Percentiles rank a stretch among this genome's conserved stretches.
phyloP scores from a whole-genome alignment of 1,284 basidiomycete genomes.

The Ceratobasidium sp. region DNA sequence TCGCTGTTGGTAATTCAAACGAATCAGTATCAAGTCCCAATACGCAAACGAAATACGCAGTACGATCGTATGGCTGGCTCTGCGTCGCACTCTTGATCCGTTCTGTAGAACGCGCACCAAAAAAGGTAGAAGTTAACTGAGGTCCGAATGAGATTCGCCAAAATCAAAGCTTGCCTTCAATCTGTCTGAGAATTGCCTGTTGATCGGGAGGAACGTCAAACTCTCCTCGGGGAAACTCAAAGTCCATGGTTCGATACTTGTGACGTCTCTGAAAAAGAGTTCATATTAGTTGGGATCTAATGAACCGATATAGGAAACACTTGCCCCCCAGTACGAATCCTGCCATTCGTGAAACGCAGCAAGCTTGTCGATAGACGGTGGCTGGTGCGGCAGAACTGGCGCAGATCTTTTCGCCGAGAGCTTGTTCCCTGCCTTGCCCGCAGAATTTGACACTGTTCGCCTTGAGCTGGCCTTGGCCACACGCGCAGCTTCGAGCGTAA shows the following conservation, averaged over 20 bases:
- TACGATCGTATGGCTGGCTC: constrained; percentile 41
- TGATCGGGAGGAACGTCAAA: constrained; percentile 35
- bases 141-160: not conserved
- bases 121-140: not conserved
- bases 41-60: constrained; percentile 2
- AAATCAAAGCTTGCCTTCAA: constrained; percentile 35
- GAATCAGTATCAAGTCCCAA: constrained; percentile 18
- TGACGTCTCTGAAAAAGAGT: constrained; percentile 24
- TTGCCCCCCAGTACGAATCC: constrained; percentile 33
- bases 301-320: constrained; percentile 3
- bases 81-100: constrained; percentile 34
- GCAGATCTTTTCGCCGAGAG: constrained; percentile 28
- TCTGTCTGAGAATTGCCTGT: constrained; percentile 25
- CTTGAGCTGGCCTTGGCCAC: constrained; percentile 12
- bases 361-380: constrained; percentile 27
- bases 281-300: not conserved
- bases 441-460: constrained; percentile 27
- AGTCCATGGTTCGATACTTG: constrained; percentile 20
- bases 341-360: constrained; percentile 28
- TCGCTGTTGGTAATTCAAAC: constrained; percentile 39
- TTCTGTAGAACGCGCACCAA: not conserved
- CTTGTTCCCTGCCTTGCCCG: constrained; percentile 17
- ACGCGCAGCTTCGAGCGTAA: not conserved
- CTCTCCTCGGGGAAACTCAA: constrained; percentile 21
- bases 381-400: not conserved